Conservation (phyloP, 1,284 basidiomycete genomes). For the Puccinia hordei region DNA sequence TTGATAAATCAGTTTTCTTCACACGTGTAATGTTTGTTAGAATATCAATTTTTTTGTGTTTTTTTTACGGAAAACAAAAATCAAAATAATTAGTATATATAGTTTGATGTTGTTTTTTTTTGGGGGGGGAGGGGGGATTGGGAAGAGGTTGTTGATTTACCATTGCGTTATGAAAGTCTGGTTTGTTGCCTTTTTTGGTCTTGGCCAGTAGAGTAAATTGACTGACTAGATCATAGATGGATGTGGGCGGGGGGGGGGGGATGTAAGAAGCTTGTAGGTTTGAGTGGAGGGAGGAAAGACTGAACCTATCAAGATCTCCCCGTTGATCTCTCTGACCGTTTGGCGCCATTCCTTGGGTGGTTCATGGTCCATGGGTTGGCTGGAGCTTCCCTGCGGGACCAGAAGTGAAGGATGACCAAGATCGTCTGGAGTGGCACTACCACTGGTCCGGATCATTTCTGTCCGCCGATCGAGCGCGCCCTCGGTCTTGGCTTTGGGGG, state of each 20-base stretch:
- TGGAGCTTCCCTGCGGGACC: no score
- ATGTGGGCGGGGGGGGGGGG: no score
- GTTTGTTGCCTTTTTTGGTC: slow-evolving; percentile 80
- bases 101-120: no score
- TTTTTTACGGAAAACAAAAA: no score
- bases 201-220: slow-evolving; percentile 89
- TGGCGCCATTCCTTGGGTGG: slow-evolving; percentile 71
- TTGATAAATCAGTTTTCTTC: slow-evolving; percentile 6
- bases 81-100: no score
- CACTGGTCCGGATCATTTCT: no score
- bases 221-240: slow-evolving; percentile 63
- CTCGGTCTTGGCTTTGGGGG: background rate
- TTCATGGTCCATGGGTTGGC: slow-evolving; percentile 21
- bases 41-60: background rate
- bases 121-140: background rate
- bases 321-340: slow-evolving; percentile 78
- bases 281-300: background rate
- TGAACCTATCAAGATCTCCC: slow-evolving; percentile 75
- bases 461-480: no score
- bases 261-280: no score
- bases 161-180: slow-evolving; percentile 88
- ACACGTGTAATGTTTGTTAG: no score
- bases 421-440: no score
- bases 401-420: no score
- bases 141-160: slow-evolving; percentile 61